Evolutionary conservation across 192 early-diverging fungal genomes (phyloP).

Genomic region (Coemansia sp.): DNA sequence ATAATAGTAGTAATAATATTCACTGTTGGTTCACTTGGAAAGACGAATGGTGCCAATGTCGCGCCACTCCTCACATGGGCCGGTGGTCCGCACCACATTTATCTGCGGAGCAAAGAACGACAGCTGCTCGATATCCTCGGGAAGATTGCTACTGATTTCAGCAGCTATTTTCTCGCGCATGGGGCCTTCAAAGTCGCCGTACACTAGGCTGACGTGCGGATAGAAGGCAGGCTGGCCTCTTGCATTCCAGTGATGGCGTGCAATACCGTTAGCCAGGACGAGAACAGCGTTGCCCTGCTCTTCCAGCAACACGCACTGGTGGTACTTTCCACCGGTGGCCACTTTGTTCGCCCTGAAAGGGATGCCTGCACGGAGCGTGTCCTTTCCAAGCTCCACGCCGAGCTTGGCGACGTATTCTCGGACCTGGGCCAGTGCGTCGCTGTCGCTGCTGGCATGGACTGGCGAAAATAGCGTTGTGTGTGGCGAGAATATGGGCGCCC

Average conservation of each 20-base stretch:
- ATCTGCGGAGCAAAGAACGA: constrained; percentile 32
- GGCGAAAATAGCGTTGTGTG: constrained; percentile 43
- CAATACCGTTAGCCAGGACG: constrained; percentile 19
- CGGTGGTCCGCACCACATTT: constrained; percentile 23
- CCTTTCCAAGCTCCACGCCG: constrained; percentile 8
- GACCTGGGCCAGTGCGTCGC: constrained; percentile 17
- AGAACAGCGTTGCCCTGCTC: constrained; percentile 1
- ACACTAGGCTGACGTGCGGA: constrained; percentile 43
- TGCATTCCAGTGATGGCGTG: constrained; percentile 30
- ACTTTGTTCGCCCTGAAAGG: constrained; percentile 11
- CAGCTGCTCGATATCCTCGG: constrained; percentile 14
- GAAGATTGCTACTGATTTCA: constrained; percentile 14
- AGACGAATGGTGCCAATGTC: constrained; percentile 27
- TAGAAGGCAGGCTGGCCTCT: constrained; percentile 14
- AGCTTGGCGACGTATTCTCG: constrained; percentile 13
- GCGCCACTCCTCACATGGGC: constrained; percentile 33
- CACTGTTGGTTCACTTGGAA: neutral
- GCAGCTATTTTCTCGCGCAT: constrained; percentile 4
- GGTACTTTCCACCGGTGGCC: constrained; percentile 19
- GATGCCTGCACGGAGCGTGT: constrained; percentile 10
- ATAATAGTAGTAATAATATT: too few relatives aligned
- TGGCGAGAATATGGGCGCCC: constrained; percentile 22
- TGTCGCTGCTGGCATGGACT: constrained; percentile 21
- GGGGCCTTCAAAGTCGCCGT: constrained; percentile 14
- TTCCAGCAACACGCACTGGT: constrained; percentile 41